Conservation (phyloP, 371 early-diverging fungal genomes). For the Quaeritorhiza haematococci region DNA sequence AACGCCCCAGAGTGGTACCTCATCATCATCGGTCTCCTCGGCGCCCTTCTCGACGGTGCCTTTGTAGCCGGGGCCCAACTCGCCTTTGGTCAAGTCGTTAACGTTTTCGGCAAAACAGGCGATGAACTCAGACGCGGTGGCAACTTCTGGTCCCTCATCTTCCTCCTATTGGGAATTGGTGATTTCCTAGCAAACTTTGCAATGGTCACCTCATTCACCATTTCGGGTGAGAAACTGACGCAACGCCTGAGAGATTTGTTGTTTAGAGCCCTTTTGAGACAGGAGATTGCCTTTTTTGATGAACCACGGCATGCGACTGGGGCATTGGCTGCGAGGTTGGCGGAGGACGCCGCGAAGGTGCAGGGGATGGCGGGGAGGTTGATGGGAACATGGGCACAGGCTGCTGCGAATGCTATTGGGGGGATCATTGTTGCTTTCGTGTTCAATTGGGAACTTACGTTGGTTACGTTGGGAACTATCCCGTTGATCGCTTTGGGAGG, state of each 20-base stretch:
- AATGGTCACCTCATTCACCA: conserved; percentile 29
- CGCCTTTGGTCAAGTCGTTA: too few relatives aligned
- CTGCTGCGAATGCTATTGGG: conserved; percentile 39
- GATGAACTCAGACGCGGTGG: conserved; percentile 33
- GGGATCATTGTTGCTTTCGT: conserved; percentile 77
- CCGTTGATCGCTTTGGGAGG: conserved; percentile 22
- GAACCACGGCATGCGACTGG: conserved; percentile 76
- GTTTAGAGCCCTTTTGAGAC: conserved; percentile 61
- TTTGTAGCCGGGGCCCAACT: too few relatives aligned
- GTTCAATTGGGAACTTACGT: conserved; percentile 73
- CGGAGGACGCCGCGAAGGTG: conserved; percentile 76
- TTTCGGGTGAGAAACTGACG: conserved; percentile 49
- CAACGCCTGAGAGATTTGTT: conserved; percentile 47
- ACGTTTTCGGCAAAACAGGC: neutral
- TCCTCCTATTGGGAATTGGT: conserved; percentile 57
- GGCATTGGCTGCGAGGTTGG: conserved; percentile 73
- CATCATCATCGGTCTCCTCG: neutral
- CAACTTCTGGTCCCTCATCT: conserved; percentile 72
- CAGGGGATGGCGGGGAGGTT: conserved; percentile 53
- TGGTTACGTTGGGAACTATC: conserved; percentile 64
- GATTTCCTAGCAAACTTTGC: conserved; percentile 47
- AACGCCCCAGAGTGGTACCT: too few relatives aligned
- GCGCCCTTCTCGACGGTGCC: neutral
- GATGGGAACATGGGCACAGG: conserved; percentile 21
- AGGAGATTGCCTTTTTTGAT: conserved; percentile 88